Evolutionary conservation across 352 stramenopile genomes (phyloP), one percentile per base, ranked within the genome.

Genomic region (Phytophthora pseudosyringae): DNA sequence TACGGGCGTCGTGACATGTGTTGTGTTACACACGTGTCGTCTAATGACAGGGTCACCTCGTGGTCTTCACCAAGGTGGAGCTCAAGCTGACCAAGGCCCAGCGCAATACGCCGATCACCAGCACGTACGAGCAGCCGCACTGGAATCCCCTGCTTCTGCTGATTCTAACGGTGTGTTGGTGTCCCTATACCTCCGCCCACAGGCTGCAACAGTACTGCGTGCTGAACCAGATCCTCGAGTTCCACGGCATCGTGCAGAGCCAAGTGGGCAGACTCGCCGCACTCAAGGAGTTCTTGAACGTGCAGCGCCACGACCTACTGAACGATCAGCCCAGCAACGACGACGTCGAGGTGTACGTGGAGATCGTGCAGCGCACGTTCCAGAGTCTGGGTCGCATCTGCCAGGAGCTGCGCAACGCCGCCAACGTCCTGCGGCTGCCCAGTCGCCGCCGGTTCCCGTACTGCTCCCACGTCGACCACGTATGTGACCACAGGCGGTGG

Each of bases 191-290:
- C 29, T 25, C 3, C 40, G 18, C 8, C 31, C 32, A 4, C 58
- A 94, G 86, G 21, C 64, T 94, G 53, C 80, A 92, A 59, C 81
- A 94, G 38, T 94, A 92, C 60, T 92, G 83, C 62, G 83, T 94
- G 55, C 64, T 94, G 35, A 88, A 92, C 67, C 86, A 94, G 69
- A 91, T 94, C 59, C 77, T 94, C 46, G 86, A 94, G 71, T 92
- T 94, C 60, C 83, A 94, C 58, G 73, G 76, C 50, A 76, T 86
- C 44, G 60, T 89, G 47, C 83, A 91, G 65, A 67, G 74, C 18
- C 81, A 90, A 70, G 60, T 89, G 51, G 73, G 69, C 6, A 66
- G 64, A 5, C 69, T 93, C 32, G 71, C 74, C 18, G 58, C 69
- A 15, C 69, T 91, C 28, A 86, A 83, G 61, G 57, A 73, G 6